Evolutionary conservation across 768 basidiomycete species (phyloP).

Genomic region (Chalciporus sphaerocephalus): DNA sequence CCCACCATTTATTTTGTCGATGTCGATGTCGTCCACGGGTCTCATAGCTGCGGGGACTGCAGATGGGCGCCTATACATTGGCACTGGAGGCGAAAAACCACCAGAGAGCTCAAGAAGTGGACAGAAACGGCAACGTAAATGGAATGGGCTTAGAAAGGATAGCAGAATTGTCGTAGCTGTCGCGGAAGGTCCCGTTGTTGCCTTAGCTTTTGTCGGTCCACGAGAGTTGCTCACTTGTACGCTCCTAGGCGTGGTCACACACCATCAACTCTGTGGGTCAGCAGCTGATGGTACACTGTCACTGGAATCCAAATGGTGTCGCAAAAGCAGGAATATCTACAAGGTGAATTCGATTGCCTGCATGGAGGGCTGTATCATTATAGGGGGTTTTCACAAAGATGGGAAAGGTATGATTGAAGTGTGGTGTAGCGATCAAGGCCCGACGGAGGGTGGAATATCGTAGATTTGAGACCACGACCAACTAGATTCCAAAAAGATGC

Average conservation of each 20-base stretch:
- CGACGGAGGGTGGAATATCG: conserved; percentile 1
- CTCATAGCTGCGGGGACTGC: conserved; percentile 68
- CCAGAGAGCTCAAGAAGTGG: conserved; percentile 21
- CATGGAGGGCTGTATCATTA: conserved; percentile 44
- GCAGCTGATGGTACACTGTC: conserved; percentile 35
- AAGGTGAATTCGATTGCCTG: conserved; percentile 66
- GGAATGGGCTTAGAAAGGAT: conserved; percentile 61
- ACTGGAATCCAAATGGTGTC: conserved; percentile 45
- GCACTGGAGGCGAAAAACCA: conserved; percentile 60
- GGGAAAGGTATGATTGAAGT: conserved; percentile 64
- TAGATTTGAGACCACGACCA: not conserved
- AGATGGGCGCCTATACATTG: conserved; percentile 69
- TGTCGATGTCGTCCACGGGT: conserved; percentile 55
- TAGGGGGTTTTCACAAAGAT: conserved; percentile 59
- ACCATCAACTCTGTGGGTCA: conserved; percentile 43
- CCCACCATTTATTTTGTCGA: conserved; percentile 69
- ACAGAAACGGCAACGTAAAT: conserved; percentile 59
- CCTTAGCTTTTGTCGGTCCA: conserved; percentile 48
- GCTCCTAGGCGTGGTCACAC: conserved; percentile 53
- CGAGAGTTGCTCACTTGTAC: conserved; percentile 52
- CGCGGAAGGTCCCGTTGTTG: conserved; percentile 72
- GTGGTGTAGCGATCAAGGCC: conserved; percentile 35
- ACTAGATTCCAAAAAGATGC: not conserved
- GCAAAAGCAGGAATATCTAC: conserved; percentile 38
- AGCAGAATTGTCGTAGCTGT: conserved; percentile 45